Percentiles rank a stretch among this genome's conserved stretches.
Evolutionary conservation across 2,329 filamentous ascomycete genomes (phyloP).

Genomic region (Botryotinia narcissicola): DNA sequence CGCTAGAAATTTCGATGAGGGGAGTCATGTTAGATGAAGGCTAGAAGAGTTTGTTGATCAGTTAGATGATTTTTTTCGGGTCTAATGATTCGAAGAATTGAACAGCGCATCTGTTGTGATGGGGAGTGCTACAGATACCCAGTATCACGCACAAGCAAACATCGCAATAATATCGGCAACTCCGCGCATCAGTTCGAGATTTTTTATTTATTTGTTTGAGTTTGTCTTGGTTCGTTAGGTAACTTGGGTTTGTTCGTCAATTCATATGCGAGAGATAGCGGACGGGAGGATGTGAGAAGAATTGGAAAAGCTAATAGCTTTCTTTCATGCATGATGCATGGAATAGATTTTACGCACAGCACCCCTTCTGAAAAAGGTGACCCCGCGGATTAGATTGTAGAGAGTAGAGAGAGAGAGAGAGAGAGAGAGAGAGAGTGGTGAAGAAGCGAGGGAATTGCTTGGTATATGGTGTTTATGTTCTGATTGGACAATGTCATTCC

Average conservation of each 20-base stretch:
- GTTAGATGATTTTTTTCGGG: not conserved
- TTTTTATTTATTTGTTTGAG: too few species aligned
- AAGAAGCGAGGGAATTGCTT: not conserved
- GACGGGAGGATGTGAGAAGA: not conserved
- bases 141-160: not conserved
- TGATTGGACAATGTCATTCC: not conserved
- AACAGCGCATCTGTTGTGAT: not conserved
- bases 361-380: not conserved
- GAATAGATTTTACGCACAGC: not conserved
- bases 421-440: not conserved
- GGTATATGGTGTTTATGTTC: not conserved
- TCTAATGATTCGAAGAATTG: not conserved
- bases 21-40: not conserved
- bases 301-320: not conserved
- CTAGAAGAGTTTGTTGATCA: not conserved
- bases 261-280: not conserved
- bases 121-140: not conserved
- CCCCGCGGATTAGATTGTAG: not conserved
- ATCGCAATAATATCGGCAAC: not conserved
- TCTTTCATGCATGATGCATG: slow-evolving; percentile 1
- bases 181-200: not conserved
- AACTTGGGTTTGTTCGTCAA: not conserved
- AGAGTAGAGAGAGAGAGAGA: not conserved
- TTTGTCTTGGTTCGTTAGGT: not conserved
- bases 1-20: not conserved